Conservation (phyloP, 2,329 filamentous ascomycete genomes). For the Penicillium sclerotigenum region DNA sequence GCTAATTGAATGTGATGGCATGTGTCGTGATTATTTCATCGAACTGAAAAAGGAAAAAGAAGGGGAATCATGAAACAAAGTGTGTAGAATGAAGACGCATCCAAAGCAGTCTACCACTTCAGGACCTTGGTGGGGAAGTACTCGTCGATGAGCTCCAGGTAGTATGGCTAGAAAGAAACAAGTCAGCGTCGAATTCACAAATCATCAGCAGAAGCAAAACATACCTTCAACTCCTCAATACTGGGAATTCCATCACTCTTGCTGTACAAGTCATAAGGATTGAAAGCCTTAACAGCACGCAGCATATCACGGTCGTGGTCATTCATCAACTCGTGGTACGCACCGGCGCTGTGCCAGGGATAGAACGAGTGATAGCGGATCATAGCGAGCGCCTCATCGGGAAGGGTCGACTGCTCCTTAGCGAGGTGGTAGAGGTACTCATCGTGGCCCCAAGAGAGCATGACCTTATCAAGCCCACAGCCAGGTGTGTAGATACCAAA, state of each 20-base stretch:
- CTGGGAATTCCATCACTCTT: conserved; percentile 81
- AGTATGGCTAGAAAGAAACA: conserved; percentile 55
- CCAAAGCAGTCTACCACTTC: conserved; percentile 56
- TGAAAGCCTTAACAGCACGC: conserved; percentile 78
- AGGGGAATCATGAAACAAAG: conserved; percentile 20
- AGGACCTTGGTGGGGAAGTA: conserved; percentile 68
- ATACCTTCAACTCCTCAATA: conserved; percentile 66
- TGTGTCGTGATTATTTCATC: background rate
- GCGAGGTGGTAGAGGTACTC: conserved; percentile 69
- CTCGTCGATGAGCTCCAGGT: conserved; percentile 70
- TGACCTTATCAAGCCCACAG: conserved; percentile 81
- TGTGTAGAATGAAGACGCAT: background rate
- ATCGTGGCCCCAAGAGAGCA: conserved; percentile 75
- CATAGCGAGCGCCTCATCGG: conserved; percentile 82
- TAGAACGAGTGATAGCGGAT: conserved; percentile 93
- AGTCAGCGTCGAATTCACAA: background rate
- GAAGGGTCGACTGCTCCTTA: conserved; percentile 76
- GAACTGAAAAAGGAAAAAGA: background rate
- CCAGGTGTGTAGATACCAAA: conserved; percentile 75
- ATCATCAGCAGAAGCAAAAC: background rate
- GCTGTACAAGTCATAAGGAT: conserved; percentile 88
- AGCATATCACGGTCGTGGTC: conserved; percentile 77
- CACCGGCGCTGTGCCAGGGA: conserved; percentile 80
- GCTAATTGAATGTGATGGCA: conserved; percentile 2
- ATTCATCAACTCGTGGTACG: conserved; percentile 79